Evolutionary conservation across 1,284 basidiomycete genomes (phyloP).

Genomic region (Sanghuangporus weigelae): DNA sequence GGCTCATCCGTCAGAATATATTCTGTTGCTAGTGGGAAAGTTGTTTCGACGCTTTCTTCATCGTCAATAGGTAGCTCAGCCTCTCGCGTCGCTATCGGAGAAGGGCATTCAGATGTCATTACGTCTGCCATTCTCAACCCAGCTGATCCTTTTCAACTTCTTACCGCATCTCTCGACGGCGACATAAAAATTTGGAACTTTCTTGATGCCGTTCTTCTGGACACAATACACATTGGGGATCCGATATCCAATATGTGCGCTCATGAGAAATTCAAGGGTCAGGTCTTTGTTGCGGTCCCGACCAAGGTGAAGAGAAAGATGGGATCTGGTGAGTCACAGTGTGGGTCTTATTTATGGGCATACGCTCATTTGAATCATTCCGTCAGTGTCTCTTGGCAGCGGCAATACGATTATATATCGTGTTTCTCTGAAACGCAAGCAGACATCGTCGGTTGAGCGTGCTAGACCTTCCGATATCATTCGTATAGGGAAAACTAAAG

Average conservation of each 20-base stretch:
- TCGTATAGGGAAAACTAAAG: constrained; percentile 65
- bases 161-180: constrained; percentile 84
- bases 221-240: constrained; percentile 64
- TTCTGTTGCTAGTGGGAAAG: constrained; percentile 67
- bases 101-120: constrained; percentile 51
- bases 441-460: constrained; percentile 35
- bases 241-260: constrained; percentile 72
- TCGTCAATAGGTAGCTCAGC: constrained; percentile 31
- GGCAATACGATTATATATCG: constrained; percentile 54
- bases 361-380: constrained; percentile 10
- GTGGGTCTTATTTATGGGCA: constrained; percentile 15
- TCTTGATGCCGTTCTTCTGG: constrained; percentile 77
- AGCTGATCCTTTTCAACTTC: constrained; percentile 83
- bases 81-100: constrained; percentile 32
- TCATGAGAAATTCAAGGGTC: constrained; percentile 60
- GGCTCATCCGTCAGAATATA: constrained; percentile 79
- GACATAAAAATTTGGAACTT: constrained; percentile 91
- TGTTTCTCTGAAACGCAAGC: constrained; percentile 52
- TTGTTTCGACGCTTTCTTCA: constrained; percentile 72
- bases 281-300: constrained; percentile 62
- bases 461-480: constrained; percentile 47
- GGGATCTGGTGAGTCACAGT: constrained; percentile 8
- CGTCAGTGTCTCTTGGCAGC: constrained; percentile 25
- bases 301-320: constrained; percentile 33
- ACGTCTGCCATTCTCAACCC: constrained; percentile 81